Conservation (phyloP, 768 basidiomycete species). For the Mycena polygramma region DNA sequence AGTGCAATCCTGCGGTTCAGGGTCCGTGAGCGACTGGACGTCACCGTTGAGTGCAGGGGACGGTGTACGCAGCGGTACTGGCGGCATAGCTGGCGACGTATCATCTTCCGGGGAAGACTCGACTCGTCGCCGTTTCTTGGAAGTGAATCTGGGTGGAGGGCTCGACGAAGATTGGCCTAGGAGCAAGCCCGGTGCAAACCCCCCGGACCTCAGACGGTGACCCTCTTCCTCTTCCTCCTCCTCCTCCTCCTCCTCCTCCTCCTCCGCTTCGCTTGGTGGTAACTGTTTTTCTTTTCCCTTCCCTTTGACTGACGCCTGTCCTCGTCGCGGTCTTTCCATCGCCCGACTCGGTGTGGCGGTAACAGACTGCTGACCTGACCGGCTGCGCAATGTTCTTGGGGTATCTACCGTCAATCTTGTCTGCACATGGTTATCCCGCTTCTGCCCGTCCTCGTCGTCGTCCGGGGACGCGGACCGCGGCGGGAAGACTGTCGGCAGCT, state of each 20-base stretch:
- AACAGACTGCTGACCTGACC: slow-evolving; percentile 12
- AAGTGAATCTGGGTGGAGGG: slow-evolving; percentile 41
- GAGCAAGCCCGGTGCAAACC: slow-evolving; percentile 25
- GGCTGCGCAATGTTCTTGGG: slow-evolving; percentile 30
- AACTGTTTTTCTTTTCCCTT: slow-evolving; percentile 37
- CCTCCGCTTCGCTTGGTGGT: slow-evolving; percentile 11
- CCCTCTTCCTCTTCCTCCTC: slow-evolving; percentile 14
- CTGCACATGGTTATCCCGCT: slow-evolving; percentile 34
- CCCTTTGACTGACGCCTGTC: slow-evolving; percentile 30
- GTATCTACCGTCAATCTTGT: slow-evolving; percentile 27
- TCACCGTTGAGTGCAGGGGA: slow-evolving; percentile 15
- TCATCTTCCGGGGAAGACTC: slow-evolving; percentile 53
- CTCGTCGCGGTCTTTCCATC: slow-evolving; percentile 9
- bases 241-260: slow-evolving; percentile 31
- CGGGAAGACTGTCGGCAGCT: slow-evolving; percentile 19
- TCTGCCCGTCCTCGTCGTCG: slow-evolving; percentile 22
- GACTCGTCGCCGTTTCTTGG: slow-evolving; percentile 61
- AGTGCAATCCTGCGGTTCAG: slow-evolving; percentile 27
- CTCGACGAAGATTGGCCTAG: slow-evolving; percentile 13
- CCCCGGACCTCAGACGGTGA: slow-evolving; percentile 30
- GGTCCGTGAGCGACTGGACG: slow-evolving; percentile 29
- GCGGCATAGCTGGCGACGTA: slow-evolving; percentile 20
- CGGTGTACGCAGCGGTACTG: slow-evolving; percentile 17
- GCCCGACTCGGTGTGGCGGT: slow-evolving; percentile 24
- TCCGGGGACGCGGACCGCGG: slow-evolving; percentile 14